Conservation (phyloP, 2,329 filamentous ascomycete genomes). For the Pseudocercospora fuligena region DNA sequence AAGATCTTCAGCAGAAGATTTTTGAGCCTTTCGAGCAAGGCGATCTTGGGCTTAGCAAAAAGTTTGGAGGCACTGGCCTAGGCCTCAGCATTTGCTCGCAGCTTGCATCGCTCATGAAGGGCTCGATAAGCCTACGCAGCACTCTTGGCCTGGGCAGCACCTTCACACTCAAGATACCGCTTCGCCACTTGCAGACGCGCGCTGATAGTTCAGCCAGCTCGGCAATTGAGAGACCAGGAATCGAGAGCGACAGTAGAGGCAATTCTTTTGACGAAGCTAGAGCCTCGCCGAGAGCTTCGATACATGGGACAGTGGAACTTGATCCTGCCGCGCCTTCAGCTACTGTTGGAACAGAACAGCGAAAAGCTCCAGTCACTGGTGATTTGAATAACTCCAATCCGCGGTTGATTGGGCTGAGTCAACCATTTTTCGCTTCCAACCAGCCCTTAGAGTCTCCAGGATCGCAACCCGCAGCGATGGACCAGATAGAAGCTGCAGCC, state of each 20-base stretch:
- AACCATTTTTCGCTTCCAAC: constrained; percentile 73
- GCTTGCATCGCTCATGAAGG: constrained; percentile 80
- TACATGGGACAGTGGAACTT: constrained; percentile 27
- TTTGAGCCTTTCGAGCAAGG: constrained; percentile 96
- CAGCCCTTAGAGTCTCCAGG: constrained; percentile 57
- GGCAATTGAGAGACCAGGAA: constrained; percentile 31
- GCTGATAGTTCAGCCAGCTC: constrained; percentile 57
- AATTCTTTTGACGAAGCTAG: constrained; percentile 25
- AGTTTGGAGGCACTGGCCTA: constrained; percentile 85
- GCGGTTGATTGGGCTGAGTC: constrained; percentile 79
- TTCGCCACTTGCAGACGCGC: constrained; percentile 74
- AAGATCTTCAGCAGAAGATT: constrained; percentile 76
- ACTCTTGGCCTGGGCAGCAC: constrained; percentile 74
- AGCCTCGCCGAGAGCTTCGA: constrained; percentile 17
- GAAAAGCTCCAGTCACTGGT: constrained; percentile 41
- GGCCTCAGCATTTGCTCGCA: constrained; percentile 90
- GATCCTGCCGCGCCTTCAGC: constrained; percentile 21
- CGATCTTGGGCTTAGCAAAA: constrained; percentile 86
- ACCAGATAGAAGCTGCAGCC: constrained; percentile 67
- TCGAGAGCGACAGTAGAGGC: constrained; percentile 17
- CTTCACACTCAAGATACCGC: constrained; percentile 81
- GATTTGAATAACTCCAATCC: constrained; percentile 64
- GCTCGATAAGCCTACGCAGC: constrained; percentile 73
- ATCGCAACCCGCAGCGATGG: constrained; percentile 68
- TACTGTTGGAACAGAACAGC: constrained; percentile 29